These are phyloP conservation scores for Claviceps africana DNA, from an alignment of 2,329 filamentous ascomycete genomes.

Conservation along the genomic window DNA sequence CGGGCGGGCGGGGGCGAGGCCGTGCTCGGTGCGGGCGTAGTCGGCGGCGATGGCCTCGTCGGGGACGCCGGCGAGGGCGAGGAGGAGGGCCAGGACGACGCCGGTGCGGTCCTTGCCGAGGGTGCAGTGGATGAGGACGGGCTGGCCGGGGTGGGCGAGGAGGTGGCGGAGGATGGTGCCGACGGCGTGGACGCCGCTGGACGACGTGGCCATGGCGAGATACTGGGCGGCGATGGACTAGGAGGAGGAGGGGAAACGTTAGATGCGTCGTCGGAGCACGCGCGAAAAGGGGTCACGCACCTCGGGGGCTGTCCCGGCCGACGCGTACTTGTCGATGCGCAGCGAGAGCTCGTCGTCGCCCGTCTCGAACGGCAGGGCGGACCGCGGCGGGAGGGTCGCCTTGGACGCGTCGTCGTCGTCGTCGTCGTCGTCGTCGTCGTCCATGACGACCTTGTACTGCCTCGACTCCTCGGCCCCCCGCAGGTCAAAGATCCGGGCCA, in stretches of 20 bases:
- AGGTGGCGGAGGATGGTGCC: background rate
- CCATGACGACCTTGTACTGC: background rate
- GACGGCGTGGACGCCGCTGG: background rate
- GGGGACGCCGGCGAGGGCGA: background rate
- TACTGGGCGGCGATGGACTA: background rate
- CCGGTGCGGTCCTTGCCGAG: background rate
- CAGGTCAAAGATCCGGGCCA: background rate
- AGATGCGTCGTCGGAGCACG: too few relatives aligned
- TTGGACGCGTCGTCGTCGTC: background rate
- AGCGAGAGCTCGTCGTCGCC: background rate
- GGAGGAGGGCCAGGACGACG: background rate
- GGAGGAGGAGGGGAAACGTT: too few relatives aligned
- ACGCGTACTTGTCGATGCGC: background rate
- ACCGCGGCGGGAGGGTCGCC: background rate
- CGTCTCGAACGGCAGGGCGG: background rate
- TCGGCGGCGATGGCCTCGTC: background rate
- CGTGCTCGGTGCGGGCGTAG: background rate
- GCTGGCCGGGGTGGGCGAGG: background rate
- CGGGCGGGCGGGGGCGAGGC: background rate
- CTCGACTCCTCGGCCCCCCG: background rate
- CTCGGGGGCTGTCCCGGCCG: background rate
- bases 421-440: background rate
- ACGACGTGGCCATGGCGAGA: background rate
- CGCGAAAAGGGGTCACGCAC: background rate
- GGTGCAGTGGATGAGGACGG: background rate